phyloP scores from a whole-genome alignment of 768 basidiomycete species.

The Galerina sulciceps region DNA sequence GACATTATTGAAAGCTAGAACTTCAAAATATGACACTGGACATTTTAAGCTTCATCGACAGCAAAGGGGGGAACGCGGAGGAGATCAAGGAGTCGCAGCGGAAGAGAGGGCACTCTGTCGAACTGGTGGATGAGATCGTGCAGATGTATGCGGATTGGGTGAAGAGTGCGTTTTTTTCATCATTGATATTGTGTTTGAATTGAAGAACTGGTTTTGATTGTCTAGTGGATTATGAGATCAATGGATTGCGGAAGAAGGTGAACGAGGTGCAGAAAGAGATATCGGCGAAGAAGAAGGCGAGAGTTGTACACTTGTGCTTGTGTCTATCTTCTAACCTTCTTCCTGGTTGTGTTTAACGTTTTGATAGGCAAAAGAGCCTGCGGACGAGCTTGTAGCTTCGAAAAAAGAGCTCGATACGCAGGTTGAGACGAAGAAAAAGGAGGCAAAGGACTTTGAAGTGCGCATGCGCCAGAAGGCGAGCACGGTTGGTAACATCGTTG shows the following conservation, averaged over 20 bases:
- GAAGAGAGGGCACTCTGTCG: constrained; percentile 87
- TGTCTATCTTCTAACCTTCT: neutral
- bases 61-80: constrained; percentile 91
- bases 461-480: constrained; percentile 82
- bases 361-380: constrained; percentile 84
- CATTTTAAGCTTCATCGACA: constrained; percentile 78
- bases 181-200: neutral
- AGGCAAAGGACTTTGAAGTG: constrained; percentile 75
- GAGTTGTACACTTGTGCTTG: constrained; percentile 1
- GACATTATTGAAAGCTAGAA: neutral
- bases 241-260: constrained; percentile 76
- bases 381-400: constrained; percentile 81
- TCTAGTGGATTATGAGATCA: constrained; percentile 88
- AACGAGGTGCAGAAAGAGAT: constrained; percentile 97
- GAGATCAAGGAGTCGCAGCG: constrained; percentile 91
- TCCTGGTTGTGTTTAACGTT: neutral
- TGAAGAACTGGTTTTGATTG: constrained; percentile 1
- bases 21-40: constrained; percentile 77
- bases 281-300: constrained; percentile 88
- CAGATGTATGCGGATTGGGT: constrained; percentile 94
- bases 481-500: constrained; percentile 91
- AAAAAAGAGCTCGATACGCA: constrained; percentile 88
- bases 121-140: constrained; percentile 93
- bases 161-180: constrained; percentile 66
- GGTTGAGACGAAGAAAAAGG: constrained; percentile 76